A percentile compares a stretch with the other conserved stretches of the same genome.
phyloP scores from a whole-genome alignment of 805 yeast genomes.

The Kuraishia piskuri region DNA sequence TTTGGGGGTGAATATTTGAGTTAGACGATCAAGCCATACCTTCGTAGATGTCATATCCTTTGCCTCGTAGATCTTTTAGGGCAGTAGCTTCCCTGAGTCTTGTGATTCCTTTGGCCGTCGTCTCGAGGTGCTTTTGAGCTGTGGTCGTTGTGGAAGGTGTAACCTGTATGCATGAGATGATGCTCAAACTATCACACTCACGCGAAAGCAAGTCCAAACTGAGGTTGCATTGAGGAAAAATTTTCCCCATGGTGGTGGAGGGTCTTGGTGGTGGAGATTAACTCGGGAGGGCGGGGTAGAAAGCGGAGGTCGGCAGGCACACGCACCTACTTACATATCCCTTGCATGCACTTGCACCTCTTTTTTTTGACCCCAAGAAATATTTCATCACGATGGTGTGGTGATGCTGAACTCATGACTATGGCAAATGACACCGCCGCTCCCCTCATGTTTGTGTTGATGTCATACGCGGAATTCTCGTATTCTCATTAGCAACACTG shows the following conservation, averaged over 20 bases:
- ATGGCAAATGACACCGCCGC: not conserved
- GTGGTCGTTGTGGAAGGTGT: too few species aligned
- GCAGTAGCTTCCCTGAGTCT: too few species aligned
- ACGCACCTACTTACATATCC: not conserved
- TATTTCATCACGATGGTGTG: not conserved
- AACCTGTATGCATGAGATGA: not conserved
- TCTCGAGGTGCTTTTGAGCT: too few species aligned
- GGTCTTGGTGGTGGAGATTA: not conserved
- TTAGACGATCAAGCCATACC: too few species aligned
- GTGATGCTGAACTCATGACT: not conserved
- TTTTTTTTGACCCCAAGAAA: too few species aligned
- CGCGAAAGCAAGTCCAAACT: not conserved
- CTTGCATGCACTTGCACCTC: not conserved
- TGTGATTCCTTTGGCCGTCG: too few species aligned
- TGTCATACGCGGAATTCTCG: too few species aligned
- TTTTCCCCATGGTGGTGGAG: not conserved
- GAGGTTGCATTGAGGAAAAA: not conserved
- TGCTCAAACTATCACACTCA: not conserved
- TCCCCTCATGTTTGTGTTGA: too few species aligned
- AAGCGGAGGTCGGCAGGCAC: not conserved
- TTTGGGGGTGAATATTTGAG: too few species aligned
- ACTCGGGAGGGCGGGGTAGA: not conserved
- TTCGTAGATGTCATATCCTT: too few species aligned
- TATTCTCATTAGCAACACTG: too few species aligned
- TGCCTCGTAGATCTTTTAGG: too few species aligned